phyloP scores from a whole-genome alignment of 768 basidiomycete species.

The Russula brevipes region DNA sequence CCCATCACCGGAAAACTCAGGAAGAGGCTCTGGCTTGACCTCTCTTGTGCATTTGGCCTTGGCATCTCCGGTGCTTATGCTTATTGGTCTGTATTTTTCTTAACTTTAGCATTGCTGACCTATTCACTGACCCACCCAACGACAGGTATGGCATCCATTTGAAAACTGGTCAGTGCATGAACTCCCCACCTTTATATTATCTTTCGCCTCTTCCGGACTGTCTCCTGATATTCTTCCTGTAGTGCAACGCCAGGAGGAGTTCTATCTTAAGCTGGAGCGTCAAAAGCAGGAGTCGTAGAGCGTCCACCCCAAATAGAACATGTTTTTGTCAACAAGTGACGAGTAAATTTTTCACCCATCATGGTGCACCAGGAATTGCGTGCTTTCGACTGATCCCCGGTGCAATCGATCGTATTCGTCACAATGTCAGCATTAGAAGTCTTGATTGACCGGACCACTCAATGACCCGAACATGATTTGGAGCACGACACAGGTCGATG shows the following conservation, averaged over 20 bases:
- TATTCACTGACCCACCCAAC: conserved; percentile 28
- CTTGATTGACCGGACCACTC: not conserved
- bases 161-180: conserved; percentile 53
- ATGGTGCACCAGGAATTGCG: not conserved
- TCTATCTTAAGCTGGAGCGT: conserved; percentile 80
- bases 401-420: not conserved
- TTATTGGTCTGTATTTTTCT: conserved; percentile 64
- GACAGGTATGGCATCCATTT: conserved; percentile 80
- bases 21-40: conserved; percentile 86
- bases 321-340: conserved; percentile 6
- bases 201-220: not conserved
- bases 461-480: not conserved
- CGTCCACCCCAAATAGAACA: conserved; percentile 14
- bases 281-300: conserved; percentile 35
- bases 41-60: conserved; percentile 69
- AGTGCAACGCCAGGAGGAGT: conserved; percentile 83
- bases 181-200: not conserved
- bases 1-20: conserved; percentile 93
- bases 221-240: not conserved
- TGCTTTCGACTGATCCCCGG: not conserved
- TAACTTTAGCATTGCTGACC: conserved; percentile 20
- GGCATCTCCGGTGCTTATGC: conserved; percentile 69
- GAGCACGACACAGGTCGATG: not conserved
- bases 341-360: not conserved
- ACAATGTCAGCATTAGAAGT: not conserved